phyloP scores from a whole-genome alignment of 2,329 filamentous ascomycete genomes.

The Eutypella sp. region DNA sequence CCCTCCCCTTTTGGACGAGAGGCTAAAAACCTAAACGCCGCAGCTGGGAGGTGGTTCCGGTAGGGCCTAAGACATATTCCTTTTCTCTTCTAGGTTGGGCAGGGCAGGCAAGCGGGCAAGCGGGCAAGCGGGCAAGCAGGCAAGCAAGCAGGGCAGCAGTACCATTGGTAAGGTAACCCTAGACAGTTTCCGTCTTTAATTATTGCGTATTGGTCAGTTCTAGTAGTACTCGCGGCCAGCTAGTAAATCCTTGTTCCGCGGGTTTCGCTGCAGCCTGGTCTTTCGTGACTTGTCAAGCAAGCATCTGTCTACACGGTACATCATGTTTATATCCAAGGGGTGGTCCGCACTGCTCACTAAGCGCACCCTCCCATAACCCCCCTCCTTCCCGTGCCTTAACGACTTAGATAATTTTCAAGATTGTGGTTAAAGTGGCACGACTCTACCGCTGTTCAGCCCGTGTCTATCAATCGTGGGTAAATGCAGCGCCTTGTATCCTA shows the following conservation, averaged over 20 bases:
- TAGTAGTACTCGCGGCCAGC: too few species aligned
- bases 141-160: constrained; percentile 15
- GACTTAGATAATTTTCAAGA: background rate
- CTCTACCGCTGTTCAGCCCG: background rate
- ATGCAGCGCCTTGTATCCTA: background rate
- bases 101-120: too few species aligned
- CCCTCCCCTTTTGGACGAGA: constrained; percentile 12
- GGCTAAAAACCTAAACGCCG: constrained; percentile 2
- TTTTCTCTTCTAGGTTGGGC: constrained; percentile 17
- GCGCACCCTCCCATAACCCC: background rate
- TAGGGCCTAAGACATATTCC: constrained; percentile 20
- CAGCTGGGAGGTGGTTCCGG: constrained; percentile 21
- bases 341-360: background rate
- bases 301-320: background rate
- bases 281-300: background rate
- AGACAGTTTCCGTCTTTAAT: constrained; percentile 10
- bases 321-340: background rate
- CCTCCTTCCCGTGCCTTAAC: background rate
- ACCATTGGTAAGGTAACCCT: constrained; percentile 29
- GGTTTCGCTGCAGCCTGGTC: background rate
- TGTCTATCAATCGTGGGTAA: background rate
- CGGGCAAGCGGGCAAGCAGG: too few species aligned
- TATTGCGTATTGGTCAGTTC: background rate
- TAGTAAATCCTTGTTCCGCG: background rate
- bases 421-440: background rate